Evolutionary conservation across 345 rosid species (phyloP).

Genomic region (Citrus sp.): DNA sequence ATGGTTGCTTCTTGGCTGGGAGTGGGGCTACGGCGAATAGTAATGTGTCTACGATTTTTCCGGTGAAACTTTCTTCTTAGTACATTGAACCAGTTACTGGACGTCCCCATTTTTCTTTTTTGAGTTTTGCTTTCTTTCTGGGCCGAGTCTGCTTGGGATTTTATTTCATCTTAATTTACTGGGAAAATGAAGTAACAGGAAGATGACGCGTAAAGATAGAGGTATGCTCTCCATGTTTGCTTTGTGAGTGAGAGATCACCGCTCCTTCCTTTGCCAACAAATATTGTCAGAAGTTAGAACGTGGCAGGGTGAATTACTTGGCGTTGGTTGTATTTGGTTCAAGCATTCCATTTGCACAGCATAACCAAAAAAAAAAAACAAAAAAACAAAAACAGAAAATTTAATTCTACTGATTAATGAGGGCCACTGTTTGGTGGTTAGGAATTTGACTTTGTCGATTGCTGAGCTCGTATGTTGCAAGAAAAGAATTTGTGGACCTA

Average conservation of each 20-base stretch:
- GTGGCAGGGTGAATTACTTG: constrained; percentile 22
- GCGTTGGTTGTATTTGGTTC: constrained; percentile 10
- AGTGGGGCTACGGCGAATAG: constrained; percentile 19
- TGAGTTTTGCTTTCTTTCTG: background rate
- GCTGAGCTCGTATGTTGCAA: background rate
- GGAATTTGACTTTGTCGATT: background rate
- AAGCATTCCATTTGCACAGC: constrained; percentile 21
- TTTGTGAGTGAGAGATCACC: background rate
- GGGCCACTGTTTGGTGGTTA: background rate
- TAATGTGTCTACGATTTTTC: constrained; percentile 14
- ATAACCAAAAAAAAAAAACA: too few species aligned
- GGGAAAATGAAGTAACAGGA: background rate
- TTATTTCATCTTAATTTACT: background rate
- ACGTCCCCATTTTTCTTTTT: constrained; percentile 25
- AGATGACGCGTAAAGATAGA: constrained; percentile 30
- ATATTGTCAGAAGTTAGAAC: constrained; percentile 24
- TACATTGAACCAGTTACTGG: constrained; percentile 33
- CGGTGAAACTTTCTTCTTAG: constrained; percentile 30
- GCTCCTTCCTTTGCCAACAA: background rate
- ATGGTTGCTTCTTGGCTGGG: constrained; percentile 6
- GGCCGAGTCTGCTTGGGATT: constrained; percentile 1
- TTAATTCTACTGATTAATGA: background rate
- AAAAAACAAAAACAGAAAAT: too few species aligned
- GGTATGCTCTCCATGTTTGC: constrained; percentile 38
- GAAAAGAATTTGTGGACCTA: background rate